Conservation (phyloP, 2,329 filamentous ascomycete species). For the Trichoderma koningii region DNA sequence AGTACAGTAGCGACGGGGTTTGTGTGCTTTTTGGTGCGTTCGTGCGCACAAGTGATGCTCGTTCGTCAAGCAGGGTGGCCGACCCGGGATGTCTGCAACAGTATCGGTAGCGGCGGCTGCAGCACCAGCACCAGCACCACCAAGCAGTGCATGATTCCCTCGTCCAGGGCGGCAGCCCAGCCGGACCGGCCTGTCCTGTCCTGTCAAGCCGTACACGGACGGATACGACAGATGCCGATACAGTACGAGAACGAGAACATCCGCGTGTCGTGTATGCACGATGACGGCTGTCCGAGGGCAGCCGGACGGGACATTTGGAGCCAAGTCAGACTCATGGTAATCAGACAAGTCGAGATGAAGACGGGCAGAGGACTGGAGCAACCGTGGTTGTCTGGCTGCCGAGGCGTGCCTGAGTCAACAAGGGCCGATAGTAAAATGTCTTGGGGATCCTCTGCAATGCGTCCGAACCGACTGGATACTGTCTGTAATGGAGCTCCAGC, state of each 20-base stretch:
- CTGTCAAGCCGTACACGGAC: neutral
- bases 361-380: slow-evolving; percentile 4
- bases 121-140: slow-evolving; percentile 3
- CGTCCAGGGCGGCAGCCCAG: slow-evolving; percentile 2
- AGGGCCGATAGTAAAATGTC: slow-evolving; percentile 6
- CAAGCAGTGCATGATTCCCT: slow-evolving; percentile 4
- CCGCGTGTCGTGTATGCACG: neutral
- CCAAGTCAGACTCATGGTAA: slow-evolving; percentile 5
- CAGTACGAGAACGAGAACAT: no score
- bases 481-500: neutral
- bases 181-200: neutral
- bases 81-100: slow-evolving; percentile 7
- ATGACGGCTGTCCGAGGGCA: slow-evolving; percentile 12
- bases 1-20: no score
- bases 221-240: no score
- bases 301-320: slow-evolving; percentile 8
- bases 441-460: neutral
- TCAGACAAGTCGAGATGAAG: neutral
- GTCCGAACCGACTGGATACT: no score
- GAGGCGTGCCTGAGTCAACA: slow-evolving; percentile 20
- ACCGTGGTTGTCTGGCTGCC: slow-evolving; percentile 13
- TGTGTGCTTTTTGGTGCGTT: slow-evolving; percentile 1
- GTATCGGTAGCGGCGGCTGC: slow-evolving; percentile 11
- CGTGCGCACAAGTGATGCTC: neutral
- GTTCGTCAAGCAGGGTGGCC: neutral